Evolutionary conservation across 1,284 basidiomycete genomes (phyloP), one percentile per base, ranked within the genome.

Genomic region (Termitomyces sp.): DNA sequence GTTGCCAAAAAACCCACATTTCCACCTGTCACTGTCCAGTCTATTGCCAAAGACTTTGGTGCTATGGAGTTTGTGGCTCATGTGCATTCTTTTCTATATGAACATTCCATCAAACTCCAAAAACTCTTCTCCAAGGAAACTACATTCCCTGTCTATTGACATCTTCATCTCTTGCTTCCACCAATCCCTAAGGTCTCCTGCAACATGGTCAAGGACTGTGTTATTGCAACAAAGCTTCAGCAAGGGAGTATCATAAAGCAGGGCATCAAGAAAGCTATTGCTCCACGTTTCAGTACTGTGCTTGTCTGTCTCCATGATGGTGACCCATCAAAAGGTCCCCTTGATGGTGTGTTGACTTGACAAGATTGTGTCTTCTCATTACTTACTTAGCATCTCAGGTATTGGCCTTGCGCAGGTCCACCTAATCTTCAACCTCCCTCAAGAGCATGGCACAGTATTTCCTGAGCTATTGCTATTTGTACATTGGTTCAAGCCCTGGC

Each of bases 401-500:
- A 10, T 37, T 37, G 16, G 16, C 35, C 5, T 37, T 43, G 47
- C 51, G 16, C 51, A 47, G 28, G 43, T 56, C 8, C 33, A 31
- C n/a, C 46, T 56, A 6, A 56, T 56, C 18, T 55, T 55, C 28
- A 18, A 26, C 4, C 50, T 55, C 4, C 49, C 46, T 18, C 43
- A 52, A 28, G 14, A 42, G 1, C 16, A 37, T 37, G 47, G 50
- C n/a, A 0, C 21, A 42, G 21, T 1, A 26, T 30, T 19, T 33
- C 3, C 6, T 16, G 43, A 50, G 14, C 54, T 30, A 46, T 31
- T 31, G 5, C 10, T 38, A 16, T 11, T 7, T 38, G 14, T 57
- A 0, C 37, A 57, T 41, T 53, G 47, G 45, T 54, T 57, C 31
- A 57, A 51, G 24, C 51, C 49, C 2, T 49, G 51, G 9, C 28